Conservation (phyloP, 2,329 filamentous ascomycete genomes). For the Emmonsia crescens region DNA sequence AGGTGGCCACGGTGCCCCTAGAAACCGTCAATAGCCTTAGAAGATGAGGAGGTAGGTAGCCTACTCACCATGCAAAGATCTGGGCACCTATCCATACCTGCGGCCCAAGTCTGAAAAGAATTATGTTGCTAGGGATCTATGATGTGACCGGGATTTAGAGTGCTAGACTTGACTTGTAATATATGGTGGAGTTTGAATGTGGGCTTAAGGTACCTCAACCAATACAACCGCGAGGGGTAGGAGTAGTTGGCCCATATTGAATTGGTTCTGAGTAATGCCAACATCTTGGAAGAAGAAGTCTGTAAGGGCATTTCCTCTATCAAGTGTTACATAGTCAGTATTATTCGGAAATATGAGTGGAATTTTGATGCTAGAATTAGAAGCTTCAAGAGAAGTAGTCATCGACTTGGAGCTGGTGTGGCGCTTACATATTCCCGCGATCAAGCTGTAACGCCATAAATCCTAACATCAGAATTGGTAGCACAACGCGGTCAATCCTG, state of each 20-base stretch:
- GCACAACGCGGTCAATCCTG: conserved; percentile 17
- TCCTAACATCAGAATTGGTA: conserved; percentile 18
- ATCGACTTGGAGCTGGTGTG: neutral
- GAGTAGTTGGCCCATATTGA: conserved; percentile 42
- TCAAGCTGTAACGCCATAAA: conserved; percentile 26
- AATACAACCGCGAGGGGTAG: conserved; percentile 38
- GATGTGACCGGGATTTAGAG: conserved; percentile 3
- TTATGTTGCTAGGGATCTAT: conserved; percentile 39
- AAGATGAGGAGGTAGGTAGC: neutral
- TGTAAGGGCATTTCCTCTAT: conserved; percentile 39
- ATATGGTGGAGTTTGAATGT: neutral
- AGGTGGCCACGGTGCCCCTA: conserved; percentile 37
- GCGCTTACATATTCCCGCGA: conserved; percentile 16
- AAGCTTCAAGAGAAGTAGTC: too few relatives aligned
- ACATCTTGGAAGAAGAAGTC: conserved; percentile 39
- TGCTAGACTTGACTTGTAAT: neutral
- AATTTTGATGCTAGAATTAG: neutral
- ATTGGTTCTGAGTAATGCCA: conserved; percentile 36
- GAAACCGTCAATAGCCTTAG: neutral
- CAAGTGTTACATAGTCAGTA: conserved; percentile 9
- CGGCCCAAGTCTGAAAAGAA: conserved; percentile 40
- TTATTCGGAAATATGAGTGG: neutral
- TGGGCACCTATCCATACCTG: conserved; percentile 41
- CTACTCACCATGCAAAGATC: conserved; percentile 31
- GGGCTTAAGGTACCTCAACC: conserved; percentile 8